Evolutionary conservation across 495 filamentous ascomycete species (phyloP).

Genomic region (Sphaerosporella brunnea): DNA sequence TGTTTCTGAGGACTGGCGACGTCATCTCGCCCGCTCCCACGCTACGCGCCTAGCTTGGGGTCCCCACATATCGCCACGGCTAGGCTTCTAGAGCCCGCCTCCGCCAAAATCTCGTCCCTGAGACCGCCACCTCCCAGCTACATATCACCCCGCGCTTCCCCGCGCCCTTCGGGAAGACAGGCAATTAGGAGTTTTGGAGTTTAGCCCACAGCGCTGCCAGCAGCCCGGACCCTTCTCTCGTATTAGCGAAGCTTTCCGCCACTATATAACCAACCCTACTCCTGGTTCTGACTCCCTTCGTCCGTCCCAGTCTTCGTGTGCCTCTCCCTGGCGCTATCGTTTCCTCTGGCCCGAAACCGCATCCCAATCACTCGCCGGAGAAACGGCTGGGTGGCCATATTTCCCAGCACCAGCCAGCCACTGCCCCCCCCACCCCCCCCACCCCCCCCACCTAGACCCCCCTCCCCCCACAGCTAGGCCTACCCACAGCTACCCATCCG

Average conservation of each 20-base stretch:
- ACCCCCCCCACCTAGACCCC: neutral
- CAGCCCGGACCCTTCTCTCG: neutral
- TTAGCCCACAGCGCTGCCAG: neutral
- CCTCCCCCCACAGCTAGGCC: neutral
- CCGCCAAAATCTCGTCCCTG: too few species aligned
- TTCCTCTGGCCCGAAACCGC: constrained; percentile 1
- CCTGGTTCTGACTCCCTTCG: constrained; percentile 6
- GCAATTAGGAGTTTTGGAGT: neutral
- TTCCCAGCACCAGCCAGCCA: neutral
- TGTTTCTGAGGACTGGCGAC: too few species aligned
- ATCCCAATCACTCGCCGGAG: constrained; percentile 1
- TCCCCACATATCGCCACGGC: too few species aligned
- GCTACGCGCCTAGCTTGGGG: too few species aligned
- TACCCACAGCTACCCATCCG: neutral
- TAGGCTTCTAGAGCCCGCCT: too few species aligned
- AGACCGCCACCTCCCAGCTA: too few species aligned
- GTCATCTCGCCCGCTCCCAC: too few species aligned
- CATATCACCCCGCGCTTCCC: too few species aligned
- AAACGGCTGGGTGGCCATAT: neutral
- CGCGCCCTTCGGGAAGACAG: neutral
- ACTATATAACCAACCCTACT: neutral
- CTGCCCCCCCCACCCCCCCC: neutral
- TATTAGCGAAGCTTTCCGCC: neutral
- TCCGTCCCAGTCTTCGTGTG: neutral
- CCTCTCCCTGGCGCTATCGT: constrained; percentile 1